These are phyloP conservation scores for Alopecurus myosuroides DNA, from an alignment of 176 grass and related monocot genomes.

Conservation along the genomic window DNA sequence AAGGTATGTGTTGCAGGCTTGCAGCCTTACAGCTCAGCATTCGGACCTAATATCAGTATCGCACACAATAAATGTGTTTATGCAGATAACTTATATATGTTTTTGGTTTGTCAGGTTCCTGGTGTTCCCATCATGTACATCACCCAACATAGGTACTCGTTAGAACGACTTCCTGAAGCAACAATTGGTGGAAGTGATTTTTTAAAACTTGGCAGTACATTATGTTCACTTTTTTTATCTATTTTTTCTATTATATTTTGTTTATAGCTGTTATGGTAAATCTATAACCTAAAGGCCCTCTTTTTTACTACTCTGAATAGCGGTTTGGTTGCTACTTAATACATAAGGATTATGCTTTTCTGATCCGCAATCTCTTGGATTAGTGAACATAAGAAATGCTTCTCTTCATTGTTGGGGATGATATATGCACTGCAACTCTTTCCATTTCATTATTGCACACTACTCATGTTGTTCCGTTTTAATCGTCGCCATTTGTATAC, in stretches of 20 bases:
- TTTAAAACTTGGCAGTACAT: neutral
- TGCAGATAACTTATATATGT: neutral
- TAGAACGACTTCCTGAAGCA: slow-evolving; percentile 82
- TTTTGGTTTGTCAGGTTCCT: slow-evolving; percentile 43
- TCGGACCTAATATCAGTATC: neutral
- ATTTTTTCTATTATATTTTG: neutral
- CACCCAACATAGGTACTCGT: slow-evolving; percentile 71
- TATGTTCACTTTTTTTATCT: neutral
- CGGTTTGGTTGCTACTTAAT: no score
- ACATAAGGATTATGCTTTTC: no score
- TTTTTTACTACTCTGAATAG: no score
- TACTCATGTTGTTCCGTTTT: no score
- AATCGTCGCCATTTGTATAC: no score
- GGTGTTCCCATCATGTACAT: slow-evolving; percentile 96
- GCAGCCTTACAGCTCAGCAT: neutral
- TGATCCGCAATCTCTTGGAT: no score
- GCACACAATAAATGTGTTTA: neutral
- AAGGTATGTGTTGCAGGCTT: slow-evolving; percentile 43
- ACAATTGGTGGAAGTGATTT: slow-evolving; percentile 77
- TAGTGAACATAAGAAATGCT: no score
- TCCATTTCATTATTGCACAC: neutral
- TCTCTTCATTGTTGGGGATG: no score
- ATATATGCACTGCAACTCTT: neutral
- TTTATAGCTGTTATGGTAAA: neutral
- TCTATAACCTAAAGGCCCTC: neutral